Percentiles rank a stretch among this genome's conserved stretches.
Conservation (phyloP, 2,329 filamentous ascomycete genomes). For the Colletotrichum sp. region DNA sequence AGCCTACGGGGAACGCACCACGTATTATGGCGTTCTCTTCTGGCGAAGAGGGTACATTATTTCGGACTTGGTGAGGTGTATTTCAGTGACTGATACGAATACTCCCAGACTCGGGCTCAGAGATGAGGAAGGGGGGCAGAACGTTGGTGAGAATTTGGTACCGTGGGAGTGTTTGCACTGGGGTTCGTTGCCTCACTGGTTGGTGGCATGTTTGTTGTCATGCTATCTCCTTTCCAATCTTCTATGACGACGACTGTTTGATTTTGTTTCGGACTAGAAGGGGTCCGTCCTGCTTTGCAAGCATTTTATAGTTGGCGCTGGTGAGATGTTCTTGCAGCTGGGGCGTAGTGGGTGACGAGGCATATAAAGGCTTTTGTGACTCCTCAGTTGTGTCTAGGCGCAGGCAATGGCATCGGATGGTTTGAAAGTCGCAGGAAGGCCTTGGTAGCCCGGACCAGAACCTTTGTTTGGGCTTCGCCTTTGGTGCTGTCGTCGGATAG, state of each 20-base stretch:
- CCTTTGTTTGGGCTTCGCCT: background rate
- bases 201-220: background rate
- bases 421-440: background rate
- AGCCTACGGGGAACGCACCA: too few species aligned
- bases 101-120: fast-evolving
- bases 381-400: background rate
- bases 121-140: fast-evolving
- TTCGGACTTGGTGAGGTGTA: fast-evolving
- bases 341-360: background rate
- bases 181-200: background rate
- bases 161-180: background rate
- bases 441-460: fast-evolving
- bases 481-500: fast-evolving
- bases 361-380: background rate
- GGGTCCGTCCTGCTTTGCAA: background rate
- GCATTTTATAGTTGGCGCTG: background rate
- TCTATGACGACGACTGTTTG: too few species aligned
- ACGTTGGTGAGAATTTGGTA: fast-evolving
- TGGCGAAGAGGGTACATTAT: fast-evolving
- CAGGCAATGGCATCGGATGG: background rate
- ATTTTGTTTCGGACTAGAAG: background rate
- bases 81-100: fast-evolving
- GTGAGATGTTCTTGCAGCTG: background rate
- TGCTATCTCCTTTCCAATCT: too few species aligned
- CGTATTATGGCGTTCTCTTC: background rate